phyloP scores from a whole-genome alignment of 2,329 filamentous ascomycete genomes.

The Neofusicoccum kwambonambiense region DNA sequence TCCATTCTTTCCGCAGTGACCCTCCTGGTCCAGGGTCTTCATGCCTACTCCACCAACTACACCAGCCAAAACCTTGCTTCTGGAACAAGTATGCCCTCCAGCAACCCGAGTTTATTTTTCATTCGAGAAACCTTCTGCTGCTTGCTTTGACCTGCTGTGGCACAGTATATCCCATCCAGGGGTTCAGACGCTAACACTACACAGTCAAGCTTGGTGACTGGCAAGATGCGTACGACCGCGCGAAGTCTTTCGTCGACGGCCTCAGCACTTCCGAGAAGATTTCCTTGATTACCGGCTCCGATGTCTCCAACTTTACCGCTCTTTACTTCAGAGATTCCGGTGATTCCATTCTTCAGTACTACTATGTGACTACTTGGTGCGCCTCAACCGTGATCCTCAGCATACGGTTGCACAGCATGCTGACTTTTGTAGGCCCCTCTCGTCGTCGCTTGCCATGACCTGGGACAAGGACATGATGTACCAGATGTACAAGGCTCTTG shows the following conservation, averaged over 20 bases:
- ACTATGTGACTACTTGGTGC: conserved; percentile 11
- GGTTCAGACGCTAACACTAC: not conserved
- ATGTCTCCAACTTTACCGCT: conserved; percentile 16
- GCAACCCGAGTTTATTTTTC: not conserved
- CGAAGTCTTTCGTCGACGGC: conserved; percentile 8
- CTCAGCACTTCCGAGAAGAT: conserved; percentile 14
- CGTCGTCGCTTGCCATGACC: conserved; percentile 16
- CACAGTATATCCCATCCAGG: too few species aligned
- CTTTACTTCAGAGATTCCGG: conserved; percentile 17
- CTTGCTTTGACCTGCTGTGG: not conserved
- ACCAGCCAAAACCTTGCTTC: conserved; percentile 12
- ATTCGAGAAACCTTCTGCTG: not conserved
- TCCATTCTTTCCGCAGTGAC: not conserved
- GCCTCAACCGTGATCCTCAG: not conserved
- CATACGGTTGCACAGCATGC: not conserved
- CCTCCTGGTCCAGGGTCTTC: conserved; percentile 7
- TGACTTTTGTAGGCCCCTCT: not conserved
- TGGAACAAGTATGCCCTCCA: not conserved
- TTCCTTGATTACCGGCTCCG: conserved; percentile 8
- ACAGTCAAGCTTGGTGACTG: conserved; percentile 17
- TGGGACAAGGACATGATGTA: conserved; percentile 16
- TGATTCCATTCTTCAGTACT: conserved; percentile 15
- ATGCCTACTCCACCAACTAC: conserved; percentile 15
- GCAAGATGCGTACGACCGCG: conserved; percentile 12
- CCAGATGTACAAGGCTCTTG: conserved; percentile 10